Base-by-base conservation (phyloP, 2,329 filamentous ascomycete species). In the Beauveria medogensis region DNA sequence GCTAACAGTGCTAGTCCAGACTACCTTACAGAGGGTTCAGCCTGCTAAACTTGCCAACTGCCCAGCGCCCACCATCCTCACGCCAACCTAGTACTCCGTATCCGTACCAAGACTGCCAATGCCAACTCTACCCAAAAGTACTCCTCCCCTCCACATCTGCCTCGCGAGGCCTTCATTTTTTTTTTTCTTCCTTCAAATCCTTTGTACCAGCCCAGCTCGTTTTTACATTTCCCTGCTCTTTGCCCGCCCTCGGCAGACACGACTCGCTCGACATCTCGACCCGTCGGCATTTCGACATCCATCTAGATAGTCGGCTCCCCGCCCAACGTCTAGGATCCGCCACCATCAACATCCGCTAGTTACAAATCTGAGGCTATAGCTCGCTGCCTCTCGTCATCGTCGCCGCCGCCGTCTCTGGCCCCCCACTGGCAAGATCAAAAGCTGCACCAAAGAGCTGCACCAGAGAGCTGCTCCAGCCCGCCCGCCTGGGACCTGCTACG, bases 71-170 rank as follows among this genome's bases (percentile, higher is more conserved):
- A 37, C 34, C 34, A 37, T 37, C 41, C 41, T n/a, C 18, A 43
- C 43, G n/a, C 18, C 43, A 5, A 22, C 43, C 43, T 10, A 20
- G 8, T n/a, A n/a, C n/a, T n/a, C n/a, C n/a, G n/a, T n/a, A n/a
- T n/a, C 8, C 5, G 41, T 46, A 46, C n/a, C 10, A 20, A 22
- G 26, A 30, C 26, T 22, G 7, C 48, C 26, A 30, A 44, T 44
- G 3, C 37, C 51, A 55, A 44, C 40, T 55, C 26, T 56, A 18
- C 43, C 44, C 43, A 41, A 48, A 40, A 50, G 44, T 10, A 41
- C 50, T 57, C 22, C 44, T 50, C 44, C 44, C 46, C 55, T 57
- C 55, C 55, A 50, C 46, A 30, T 50, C 55, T 46, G 30, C 55
- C 26, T 57, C 55, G 30, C n/a, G 41, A 50, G 26, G 55, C 8